Conservation (phyloP, 371 early-diverging fungal species). For the Mucor circinelloides region DNA sequence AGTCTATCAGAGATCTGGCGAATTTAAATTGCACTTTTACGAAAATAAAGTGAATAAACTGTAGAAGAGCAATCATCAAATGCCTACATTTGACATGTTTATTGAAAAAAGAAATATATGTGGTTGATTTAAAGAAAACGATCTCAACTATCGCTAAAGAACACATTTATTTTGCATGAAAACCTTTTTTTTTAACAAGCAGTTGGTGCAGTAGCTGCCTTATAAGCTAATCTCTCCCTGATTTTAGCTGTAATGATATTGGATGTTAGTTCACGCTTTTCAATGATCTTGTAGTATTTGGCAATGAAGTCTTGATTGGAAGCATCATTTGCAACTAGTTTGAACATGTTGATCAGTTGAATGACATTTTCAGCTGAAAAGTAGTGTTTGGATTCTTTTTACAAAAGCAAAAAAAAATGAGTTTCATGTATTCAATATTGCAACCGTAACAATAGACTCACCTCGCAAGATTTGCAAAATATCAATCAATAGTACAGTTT, state of each 20-base stretch:
- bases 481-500: slow-evolving; percentile 18
- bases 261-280: neutral
- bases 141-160: too few relatives aligned
- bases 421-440: too few relatives aligned
- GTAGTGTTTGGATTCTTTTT: slow-evolving; percentile 3
- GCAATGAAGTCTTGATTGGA: neutral
- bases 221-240: slow-evolving; percentile 19
- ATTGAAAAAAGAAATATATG: too few relatives aligned
- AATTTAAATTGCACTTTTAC: too few relatives aligned
- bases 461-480: slow-evolving; percentile 13
- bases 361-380: neutral
- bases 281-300: slow-evolving; percentile 16
- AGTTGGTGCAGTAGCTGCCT: slow-evolving; percentile 10
- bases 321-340: neutral
- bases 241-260: slow-evolving; percentile 6
- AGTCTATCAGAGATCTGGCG: too few relatives aligned
- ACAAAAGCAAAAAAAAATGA: neutral
- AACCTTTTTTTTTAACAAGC: neutral
- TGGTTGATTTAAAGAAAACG: too few relatives aligned
- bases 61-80: too few relatives aligned
- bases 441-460: too few relatives aligned
- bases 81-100: too few relatives aligned
- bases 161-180: neutral
- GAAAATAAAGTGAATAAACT: too few relatives aligned
- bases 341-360: slow-evolving; percentile 7